A percentile compares a stretch with the other conserved stretches of the same genome.
Evolutionary conservation across 345 rosid species (phyloP).

Genomic region (Kernera saxatilis): DNA sequence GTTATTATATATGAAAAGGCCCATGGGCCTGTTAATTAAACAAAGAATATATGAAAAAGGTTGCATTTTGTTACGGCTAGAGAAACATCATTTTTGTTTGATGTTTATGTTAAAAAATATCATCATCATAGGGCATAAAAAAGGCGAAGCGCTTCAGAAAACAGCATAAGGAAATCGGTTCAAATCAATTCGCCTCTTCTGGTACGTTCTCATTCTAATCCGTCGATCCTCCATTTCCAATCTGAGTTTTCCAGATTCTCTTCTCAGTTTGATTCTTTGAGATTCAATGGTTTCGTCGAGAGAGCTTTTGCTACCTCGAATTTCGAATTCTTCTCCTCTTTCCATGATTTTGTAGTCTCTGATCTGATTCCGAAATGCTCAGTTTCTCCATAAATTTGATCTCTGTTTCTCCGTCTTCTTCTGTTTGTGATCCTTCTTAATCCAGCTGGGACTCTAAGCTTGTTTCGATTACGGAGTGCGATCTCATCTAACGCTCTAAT

Average conservation of each 20-base stretch:
- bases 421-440: neutral
- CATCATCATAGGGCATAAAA: no score
- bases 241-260: neutral
- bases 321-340: neutral
- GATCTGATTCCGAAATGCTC: conserved; percentile 10
- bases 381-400: neutral
- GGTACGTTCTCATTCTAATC: conserved; percentile 21
- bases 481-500: neutral
- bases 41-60: neutral
- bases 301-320: neutral
- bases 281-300: neutral
- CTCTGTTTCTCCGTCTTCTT: neutral
- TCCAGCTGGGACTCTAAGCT: neutral
- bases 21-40: conserved; percentile 6
- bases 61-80: no score
- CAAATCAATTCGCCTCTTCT: conserved; percentile 1
- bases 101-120: no score
- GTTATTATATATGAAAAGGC: neutral
- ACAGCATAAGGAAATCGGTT: neutral
- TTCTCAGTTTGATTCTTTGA: neutral
- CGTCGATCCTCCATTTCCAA: neutral
- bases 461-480: neutral
- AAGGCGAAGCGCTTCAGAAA: neutral
- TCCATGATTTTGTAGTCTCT: neutral
- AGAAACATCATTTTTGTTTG: no score